phyloP scores from a whole-genome alignment of 2,329 filamentous ascomycete genomes.

The Tolypocladium paradoxum region DNA sequence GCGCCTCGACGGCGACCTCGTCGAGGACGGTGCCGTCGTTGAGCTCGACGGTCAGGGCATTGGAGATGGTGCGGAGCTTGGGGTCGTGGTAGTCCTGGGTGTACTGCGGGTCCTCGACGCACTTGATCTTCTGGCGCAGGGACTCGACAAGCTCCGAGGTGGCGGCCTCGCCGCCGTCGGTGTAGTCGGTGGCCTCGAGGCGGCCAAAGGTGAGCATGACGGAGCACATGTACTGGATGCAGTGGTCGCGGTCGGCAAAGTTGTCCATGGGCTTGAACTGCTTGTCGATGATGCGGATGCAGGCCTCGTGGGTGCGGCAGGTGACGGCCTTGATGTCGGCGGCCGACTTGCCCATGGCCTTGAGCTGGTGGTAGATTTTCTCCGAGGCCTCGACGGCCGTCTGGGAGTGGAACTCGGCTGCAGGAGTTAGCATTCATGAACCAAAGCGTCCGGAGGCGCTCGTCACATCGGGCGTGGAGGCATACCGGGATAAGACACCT shows the following conservation, averaged over 20 bases:
- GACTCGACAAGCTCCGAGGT: conserved; percentile 82
- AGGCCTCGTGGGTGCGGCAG: conserved; percentile 96
- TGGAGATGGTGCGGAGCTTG: conserved; percentile 87
- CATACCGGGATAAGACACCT: conserved; percentile 93
- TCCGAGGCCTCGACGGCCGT: conserved; percentile 93
- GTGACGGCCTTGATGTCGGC: conserved; percentile 88
- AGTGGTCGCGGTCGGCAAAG: conserved; percentile 98
- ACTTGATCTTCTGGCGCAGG: conserved; percentile 86
- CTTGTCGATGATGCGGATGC: conserved; percentile 99
- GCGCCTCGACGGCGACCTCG: conserved; percentile 87
- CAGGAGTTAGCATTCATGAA: neutral
- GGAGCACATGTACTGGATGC: conserved; percentile 98
- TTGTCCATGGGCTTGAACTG: conserved; percentile 99
- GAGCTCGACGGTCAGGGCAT: conserved; percentile 87
- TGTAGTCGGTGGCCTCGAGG: conserved; percentile 87
- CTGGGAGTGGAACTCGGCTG: conserved; percentile 94
- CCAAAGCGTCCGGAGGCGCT: neutral
- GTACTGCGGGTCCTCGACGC: conserved; percentile 92
- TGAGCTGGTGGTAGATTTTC: conserved; percentile 75
- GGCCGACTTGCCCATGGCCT: conserved; percentile 76
- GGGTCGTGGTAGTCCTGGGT: conserved; percentile 95
- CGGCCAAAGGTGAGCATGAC: conserved; percentile 95
- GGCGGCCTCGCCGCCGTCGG: conserved; percentile 83
- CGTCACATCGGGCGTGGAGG: conserved; percentile 2
- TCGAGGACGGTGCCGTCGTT: conserved; percentile 88